These are phyloP conservation scores for Xerocomellus amylosporus DNA, from an alignment of 768 basidiomycete genomes.

Conservation along the genomic window DNA sequence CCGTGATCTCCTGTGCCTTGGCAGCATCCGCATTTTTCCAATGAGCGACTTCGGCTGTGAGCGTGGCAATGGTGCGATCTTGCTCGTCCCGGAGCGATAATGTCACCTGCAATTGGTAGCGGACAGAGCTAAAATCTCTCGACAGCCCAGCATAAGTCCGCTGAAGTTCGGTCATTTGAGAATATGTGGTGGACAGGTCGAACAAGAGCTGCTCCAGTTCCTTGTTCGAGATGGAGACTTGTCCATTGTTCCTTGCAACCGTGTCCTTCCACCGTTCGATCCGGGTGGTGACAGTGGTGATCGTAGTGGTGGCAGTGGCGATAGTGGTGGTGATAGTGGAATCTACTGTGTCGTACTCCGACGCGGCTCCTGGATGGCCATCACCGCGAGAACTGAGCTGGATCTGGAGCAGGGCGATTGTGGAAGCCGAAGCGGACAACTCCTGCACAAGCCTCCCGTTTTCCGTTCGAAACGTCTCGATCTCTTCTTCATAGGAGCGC, in stretches of 20 bases:
- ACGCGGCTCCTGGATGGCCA: too few relatives aligned
- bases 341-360: background rate
- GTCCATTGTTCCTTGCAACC: too few relatives aligned
- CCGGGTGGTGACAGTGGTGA: conserved; percentile 1
- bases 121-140: background rate
- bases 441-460: background rate
- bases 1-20: background rate
- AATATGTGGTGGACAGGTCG: background rate
- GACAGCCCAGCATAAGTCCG: background rate
- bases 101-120: background rate
- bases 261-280: background rate
- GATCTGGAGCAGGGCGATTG: background rate
- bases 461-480: background rate
- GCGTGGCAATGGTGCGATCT: too few relatives aligned
- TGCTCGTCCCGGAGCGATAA: background rate
- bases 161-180: conserved; percentile 1
- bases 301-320: background rate
- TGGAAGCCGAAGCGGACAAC: background rate
- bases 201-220: conserved; percentile 8
- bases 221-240: background rate
- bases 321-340: background rate
- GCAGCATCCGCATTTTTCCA: background rate
- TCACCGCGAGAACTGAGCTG: background rate
- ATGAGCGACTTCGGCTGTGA: too few relatives aligned
- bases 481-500: background rate